phyloP scores from a whole-genome alignment of 768 basidiomycete species.

The Rickenella mellea region DNA sequence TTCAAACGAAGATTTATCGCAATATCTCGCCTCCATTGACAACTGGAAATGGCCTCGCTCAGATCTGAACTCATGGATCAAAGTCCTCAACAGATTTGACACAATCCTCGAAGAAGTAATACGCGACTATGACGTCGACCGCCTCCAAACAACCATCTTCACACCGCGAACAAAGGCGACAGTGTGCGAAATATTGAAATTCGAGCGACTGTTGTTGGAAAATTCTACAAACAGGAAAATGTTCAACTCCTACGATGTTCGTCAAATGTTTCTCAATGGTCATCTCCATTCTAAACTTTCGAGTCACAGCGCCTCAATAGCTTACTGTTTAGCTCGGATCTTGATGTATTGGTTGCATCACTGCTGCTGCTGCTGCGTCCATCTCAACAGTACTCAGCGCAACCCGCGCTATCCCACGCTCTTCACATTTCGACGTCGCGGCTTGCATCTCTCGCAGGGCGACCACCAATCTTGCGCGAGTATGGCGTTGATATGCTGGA shows the following conservation, averaged over 20 bases:
- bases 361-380: conserved; percentile 85
- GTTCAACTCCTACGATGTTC: conserved; percentile 92
- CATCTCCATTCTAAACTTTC: conserved; percentile 2
- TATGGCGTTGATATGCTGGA: conserved; percentile 70
- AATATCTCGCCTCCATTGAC: conserved; percentile 59
- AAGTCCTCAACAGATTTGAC: conserved; percentile 94
- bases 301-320: conserved; percentile 72
- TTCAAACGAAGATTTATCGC: conserved; percentile 60
- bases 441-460: conserved; percentile 72
- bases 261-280: conserved; percentile 21
- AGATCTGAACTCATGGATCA: conserved; percentile 94
- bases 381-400: conserved; percentile 88
- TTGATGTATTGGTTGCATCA: conserved; percentile 77
- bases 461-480: conserved; percentile 79
- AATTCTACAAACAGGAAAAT: conserved; percentile 98
- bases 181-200: conserved; percentile 75
- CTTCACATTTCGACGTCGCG: conserved; percentile 76
- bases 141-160: conserved; percentile 74
- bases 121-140: conserved; percentile 76
- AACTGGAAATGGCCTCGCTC: conserved; percentile 93
- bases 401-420: conserved; percentile 74
- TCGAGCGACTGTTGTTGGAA: conserved; percentile 85
- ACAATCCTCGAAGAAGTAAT: conserved; percentile 75
- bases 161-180: conserved; percentile 63
- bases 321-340: conserved; percentile 78